A percentile compares a stretch with the other conserved stretches of the same genome.
Conservation (phyloP, 345 rosid species). For the Bruguiera parviflora region DNA sequence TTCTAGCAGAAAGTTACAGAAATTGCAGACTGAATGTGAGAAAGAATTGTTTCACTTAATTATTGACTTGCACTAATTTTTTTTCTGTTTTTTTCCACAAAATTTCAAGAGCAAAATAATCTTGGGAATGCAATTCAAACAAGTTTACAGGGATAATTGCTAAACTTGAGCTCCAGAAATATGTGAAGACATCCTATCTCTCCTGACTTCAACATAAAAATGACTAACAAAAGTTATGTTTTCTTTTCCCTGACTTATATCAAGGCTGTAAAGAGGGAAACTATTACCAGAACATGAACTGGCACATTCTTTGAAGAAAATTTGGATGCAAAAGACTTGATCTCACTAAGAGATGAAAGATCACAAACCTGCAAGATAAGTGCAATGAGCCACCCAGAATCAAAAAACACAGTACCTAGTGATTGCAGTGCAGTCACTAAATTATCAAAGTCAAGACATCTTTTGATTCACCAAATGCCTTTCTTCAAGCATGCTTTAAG, state of each 20-base stretch:
- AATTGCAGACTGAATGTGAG: not conserved
- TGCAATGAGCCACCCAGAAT: slow-evolving; percentile 15
- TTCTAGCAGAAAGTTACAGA: not conserved
- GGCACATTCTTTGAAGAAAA: slow-evolving; percentile 72
- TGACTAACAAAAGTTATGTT: not conserved
- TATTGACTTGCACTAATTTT: too few species aligned
- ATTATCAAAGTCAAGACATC: not conserved
- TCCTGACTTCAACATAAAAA: not conserved
- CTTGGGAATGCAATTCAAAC: not conserved
- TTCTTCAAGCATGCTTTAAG: not conserved
- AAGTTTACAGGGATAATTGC: not conserved
- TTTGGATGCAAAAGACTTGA: slow-evolving; percentile 75
- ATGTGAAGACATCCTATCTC: not conserved
- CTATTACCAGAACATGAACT: slow-evolving; percentile 71
- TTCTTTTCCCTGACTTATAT: not conserved
- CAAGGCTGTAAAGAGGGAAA: slow-evolving; percentile 1
- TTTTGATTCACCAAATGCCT: not conserved
- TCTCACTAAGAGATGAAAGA: slow-evolving; percentile 66
- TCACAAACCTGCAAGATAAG: slow-evolving; percentile 70
- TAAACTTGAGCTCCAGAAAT: not conserved
- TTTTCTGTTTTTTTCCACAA: not conserved
- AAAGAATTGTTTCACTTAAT: too few species aligned
- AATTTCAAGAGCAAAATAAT: not conserved
- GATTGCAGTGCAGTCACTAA: not conserved
- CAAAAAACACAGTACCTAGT: not conserved